Evolutionary conservation across 2,329 filamentous ascomycete genomes (phyloP), one percentile per base, ranked within the genome.

Genomic region (Aspergillus tamarii): DNA sequence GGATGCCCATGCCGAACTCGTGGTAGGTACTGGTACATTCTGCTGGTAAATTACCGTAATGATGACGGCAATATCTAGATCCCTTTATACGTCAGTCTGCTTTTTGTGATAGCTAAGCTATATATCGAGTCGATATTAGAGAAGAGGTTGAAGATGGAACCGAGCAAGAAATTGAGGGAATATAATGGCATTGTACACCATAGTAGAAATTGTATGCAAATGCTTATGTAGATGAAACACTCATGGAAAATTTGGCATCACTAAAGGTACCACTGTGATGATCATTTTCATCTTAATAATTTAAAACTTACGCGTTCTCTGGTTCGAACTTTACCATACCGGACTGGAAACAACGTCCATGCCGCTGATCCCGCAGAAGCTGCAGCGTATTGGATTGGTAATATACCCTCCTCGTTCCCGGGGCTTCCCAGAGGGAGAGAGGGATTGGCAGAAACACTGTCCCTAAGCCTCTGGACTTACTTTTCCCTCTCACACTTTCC

Each of bases 371-470:
- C 39, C 57, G 57, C 57, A 60, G 45, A 30, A 36, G 21, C 43
- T 59, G 34, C 28, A 30, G 30, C 39, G 60, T 65, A 63, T 54
- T 58, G 45, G 32, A 55, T 60, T 54, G 60, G 62, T 66, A 66
- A 66, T 64, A 60, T 57, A 60, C 62, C 41, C 46, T 67, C 34
- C 61, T 55, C 56, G 56, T 59, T 59, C 61, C 61, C 61, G 64
- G 61, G 64, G 55, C 50, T 63, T 53, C 59, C 48, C 21, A 32
- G 26, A 45, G 62, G 46, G 28, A 21, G 26, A 52, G 63, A 64
- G 63, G 53, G 63, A 57, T 60, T 65, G 61, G 60, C 61, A 39
- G 64, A 62, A 64, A 60, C 64, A 62, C 59, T 60, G 62, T 60
- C 64, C 66, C 63, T 52, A 55, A 48, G 64, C 39, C 14, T 45